Evolutionary conservation across 768 basidiomycete genomes (phyloP).

Genomic region (Lactarius vividus): DNA sequence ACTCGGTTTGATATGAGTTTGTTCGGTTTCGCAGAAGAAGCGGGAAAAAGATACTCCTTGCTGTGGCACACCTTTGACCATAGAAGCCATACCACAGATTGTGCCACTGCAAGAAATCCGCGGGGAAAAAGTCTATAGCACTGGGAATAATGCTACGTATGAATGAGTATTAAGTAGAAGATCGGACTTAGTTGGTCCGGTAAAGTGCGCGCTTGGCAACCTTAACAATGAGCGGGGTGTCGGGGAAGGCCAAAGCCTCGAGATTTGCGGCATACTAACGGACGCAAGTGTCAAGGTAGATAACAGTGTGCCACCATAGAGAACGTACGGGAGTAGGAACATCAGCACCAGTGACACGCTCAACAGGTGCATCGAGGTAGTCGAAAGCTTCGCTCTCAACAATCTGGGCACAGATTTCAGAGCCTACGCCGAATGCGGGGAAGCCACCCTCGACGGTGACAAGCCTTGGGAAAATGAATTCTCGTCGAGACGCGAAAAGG

Average conservation of each 20-base stretch:
- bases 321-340: slow-evolving; percentile 91
- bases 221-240: slow-evolving; percentile 86
- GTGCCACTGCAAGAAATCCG: neutral
- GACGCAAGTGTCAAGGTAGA: slow-evolving; percentile 8
- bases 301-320: slow-evolving; percentile 15
- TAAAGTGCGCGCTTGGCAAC: slow-evolving; percentile 93
- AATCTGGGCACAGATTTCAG: slow-evolving; percentile 97
- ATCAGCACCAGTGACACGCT: slow-evolving; percentile 96
- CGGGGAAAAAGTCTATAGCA: slow-evolving; percentile 23
- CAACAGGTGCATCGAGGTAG: slow-evolving; percentile 97
- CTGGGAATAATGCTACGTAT: slow-evolving; percentile 25
- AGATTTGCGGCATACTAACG: slow-evolving; percentile 84
- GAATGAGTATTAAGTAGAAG: slow-evolving; percentile 15
- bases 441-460: slow-evolving; percentile 97
- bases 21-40: neutral
- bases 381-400: slow-evolving; percentile 97
- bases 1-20: slow-evolving; percentile 35
- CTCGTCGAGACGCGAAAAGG: neutral
- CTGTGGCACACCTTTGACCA: neutral
- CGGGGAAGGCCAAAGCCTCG: slow-evolving; percentile 91
- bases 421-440: slow-evolving; percentile 97
- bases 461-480: slow-evolving; percentile 48
- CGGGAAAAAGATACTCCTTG: neutral
- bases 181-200: slow-evolving; percentile 64
- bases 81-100: neutral